phyloP scores from a whole-genome alignment of 345 rosid species.

The Pistacia atlantica region DNA sequence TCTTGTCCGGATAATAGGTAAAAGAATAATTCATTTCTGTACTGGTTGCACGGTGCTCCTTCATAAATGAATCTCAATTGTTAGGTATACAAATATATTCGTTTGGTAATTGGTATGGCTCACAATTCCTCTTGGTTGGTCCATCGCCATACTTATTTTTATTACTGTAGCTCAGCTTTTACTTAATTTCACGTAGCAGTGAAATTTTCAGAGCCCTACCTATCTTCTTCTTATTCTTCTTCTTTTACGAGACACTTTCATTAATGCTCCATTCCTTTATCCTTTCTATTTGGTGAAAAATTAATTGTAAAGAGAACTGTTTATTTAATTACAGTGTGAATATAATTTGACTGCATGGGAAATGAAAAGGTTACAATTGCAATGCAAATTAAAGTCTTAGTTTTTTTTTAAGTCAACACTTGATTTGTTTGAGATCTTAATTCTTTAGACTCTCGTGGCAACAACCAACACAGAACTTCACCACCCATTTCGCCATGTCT shows the following conservation, averaged over 20 bases:
- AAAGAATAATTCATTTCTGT: not conserved
- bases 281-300: no score
- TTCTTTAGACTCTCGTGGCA: not conserved
- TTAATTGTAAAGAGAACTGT: no score
- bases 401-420: constrained; percentile 1
- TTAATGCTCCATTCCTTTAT: no score
- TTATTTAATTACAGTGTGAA: no score
- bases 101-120: no score
- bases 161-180: not conserved
- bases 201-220: no score
- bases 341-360: no score
- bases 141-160: not conserved
- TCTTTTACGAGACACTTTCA: no score
- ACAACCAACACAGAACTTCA: constrained; percentile 6
- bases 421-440: not conserved
- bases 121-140: not conserved
- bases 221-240: no score
- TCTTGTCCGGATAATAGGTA: not conserved
- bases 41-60: not conserved
- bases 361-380: no score
- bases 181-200: no score
- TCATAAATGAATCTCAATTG: constrained; percentile 1
- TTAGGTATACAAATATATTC: not conserved
- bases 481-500: constrained; percentile 28
- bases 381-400: no score